phyloP scores from a whole-genome alignment of 1,284 basidiomycete species.

The Ustilago curta region DNA sequence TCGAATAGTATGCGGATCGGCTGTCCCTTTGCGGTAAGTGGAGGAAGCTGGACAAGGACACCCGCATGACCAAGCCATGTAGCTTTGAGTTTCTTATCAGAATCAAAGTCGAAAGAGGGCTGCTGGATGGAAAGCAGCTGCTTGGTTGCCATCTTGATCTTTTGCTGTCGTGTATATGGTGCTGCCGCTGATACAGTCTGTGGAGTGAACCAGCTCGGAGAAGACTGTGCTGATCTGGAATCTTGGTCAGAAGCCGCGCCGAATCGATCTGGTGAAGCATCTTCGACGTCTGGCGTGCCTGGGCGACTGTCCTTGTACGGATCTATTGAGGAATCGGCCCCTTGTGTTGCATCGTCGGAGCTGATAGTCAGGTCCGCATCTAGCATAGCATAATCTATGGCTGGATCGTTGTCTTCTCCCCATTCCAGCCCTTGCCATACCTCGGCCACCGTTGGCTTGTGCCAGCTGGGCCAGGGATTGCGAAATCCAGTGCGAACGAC shows the following conservation, averaged over 20 bases:
- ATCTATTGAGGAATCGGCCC: background rate
- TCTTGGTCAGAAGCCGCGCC: background rate
- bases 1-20: slow-evolving; percentile 62
- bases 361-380: slow-evolving; percentile 14
- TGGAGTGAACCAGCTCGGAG: slow-evolving; percentile 1
- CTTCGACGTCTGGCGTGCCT: slow-evolving; percentile 16
- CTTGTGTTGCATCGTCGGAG: background rate
- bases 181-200: slow-evolving; percentile 13
- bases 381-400: slow-evolving; percentile 34
- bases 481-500: slow-evolving; percentile 54
- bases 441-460: slow-evolving; percentile 53
- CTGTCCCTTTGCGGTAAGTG: slow-evolving; percentile 8
- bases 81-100: slow-evolving; percentile 25
- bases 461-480: slow-evolving; percentile 65
- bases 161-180: slow-evolving; percentile 28
- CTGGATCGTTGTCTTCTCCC: slow-evolving; percentile 48
- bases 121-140: slow-evolving; percentile 37
- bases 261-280: background rate
- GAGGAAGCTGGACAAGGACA: slow-evolving; percentile 58
- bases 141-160: slow-evolving; percentile 25
- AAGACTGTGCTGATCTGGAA: background rate
- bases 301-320: slow-evolving; percentile 29
- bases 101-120: slow-evolving; percentile 41
- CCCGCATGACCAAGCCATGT: slow-evolving; percentile 68
- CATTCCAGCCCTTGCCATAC: slow-evolving; percentile 60